Percentiles rank a stretch among this genome's conserved stretches.
Evolutionary conservation across 2,329 filamentous ascomycete genomes (phyloP).

Genomic region (Juglanconis sp.): DNA sequence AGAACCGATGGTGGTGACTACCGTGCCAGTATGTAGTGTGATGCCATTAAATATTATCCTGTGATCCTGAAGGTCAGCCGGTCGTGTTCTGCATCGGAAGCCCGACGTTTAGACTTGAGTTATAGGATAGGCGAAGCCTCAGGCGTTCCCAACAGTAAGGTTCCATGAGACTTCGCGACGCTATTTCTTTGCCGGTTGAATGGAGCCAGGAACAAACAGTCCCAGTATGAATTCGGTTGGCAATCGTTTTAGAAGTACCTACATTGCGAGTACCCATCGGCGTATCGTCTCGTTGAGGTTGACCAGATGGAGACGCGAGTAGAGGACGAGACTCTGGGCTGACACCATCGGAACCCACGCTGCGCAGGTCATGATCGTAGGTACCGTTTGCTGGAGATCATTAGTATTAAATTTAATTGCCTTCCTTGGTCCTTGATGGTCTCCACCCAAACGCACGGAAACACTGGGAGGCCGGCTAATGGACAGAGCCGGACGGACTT

Average conservation of each 20-base stretch:
- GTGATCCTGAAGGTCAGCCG: neutral
- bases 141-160: too few species aligned
- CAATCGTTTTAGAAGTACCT: neutral
- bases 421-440: too few species aligned
- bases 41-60: conserved; percentile 51
- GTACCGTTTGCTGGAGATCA: conserved; percentile 21
- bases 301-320: conserved; percentile 60
- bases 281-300: conserved; percentile 47
- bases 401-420: neutral
- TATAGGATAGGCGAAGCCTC: too few species aligned
- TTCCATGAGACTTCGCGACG: too few species aligned
- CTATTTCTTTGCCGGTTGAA: too few species aligned
- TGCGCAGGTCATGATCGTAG: conserved; percentile 39
- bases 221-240: neutral
- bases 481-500: neutral
- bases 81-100: neutral
- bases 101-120: too few species aligned
- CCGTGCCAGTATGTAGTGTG: conserved; percentile 51
- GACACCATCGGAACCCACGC: conserved; percentile 59
- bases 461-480: too few species aligned
- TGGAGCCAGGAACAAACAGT: too few species aligned
- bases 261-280: conserved; percentile 48
- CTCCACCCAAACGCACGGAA: too few species aligned
- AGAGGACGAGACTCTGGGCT: conserved; percentile 59
- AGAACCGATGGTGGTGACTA: conserved; percentile 52